phyloP scores from a whole-genome alignment of 192 early-diverging fungal genomes.

The Chytriomyces sp. region DNA sequence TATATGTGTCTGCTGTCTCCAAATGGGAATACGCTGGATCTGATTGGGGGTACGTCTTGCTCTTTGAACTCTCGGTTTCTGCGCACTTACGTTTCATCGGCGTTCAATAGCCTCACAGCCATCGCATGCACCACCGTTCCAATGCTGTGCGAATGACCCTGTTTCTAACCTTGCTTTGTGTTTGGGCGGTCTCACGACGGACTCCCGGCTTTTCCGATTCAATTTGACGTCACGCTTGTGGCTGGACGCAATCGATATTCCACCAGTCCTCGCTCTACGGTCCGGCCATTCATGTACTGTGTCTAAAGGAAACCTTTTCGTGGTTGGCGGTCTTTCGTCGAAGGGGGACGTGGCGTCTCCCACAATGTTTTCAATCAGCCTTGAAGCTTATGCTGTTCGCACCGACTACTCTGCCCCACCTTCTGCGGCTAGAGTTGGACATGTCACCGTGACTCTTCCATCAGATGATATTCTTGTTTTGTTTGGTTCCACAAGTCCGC shows the following conservation, averaged over 20 bases:
- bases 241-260: neutral
- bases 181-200: conserved; percentile 14
- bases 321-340: conserved; percentile 7
- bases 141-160: conserved; percentile 26
- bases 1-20: too few relatives aligned
- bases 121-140: conserved; percentile 1
- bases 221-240: conserved; percentile 10
- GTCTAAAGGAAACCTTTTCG: conserved; percentile 2
- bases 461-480: conserved; percentile 3
- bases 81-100: too few relatives aligned
- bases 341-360: neutral
- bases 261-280: neutral
- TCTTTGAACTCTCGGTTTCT: too few relatives aligned
- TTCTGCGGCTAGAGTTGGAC: conserved; percentile 3
- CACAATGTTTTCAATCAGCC: conserved; percentile 1
- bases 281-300: conserved; percentile 27
- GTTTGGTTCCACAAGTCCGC: neutral
- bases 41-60: too few relatives aligned
- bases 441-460: conserved; percentile 15
- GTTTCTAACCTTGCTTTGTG: conserved; percentile 3
- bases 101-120: too few relatives aligned
- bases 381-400: neutral
- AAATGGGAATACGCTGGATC: too few relatives aligned
- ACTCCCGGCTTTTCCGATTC: neutral
- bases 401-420: neutral